Conservation (phyloP, 2,329 filamentous ascomycete species). For the Biscogniauxia marginata region DNA sequence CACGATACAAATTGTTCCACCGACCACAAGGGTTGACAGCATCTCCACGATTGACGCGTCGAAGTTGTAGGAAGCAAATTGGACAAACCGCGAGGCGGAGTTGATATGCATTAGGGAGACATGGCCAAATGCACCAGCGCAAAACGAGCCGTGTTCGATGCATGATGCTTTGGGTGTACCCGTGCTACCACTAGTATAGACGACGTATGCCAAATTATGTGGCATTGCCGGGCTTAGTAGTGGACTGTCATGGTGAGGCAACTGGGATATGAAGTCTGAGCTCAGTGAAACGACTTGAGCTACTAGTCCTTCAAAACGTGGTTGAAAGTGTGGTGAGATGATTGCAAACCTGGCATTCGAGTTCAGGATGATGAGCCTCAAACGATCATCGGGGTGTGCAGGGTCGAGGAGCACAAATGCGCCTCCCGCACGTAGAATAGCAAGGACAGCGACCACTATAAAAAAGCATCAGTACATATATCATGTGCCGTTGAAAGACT, state of each 20-base stretch:
- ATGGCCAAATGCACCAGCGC: constrained; percentile 3
- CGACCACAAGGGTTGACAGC: constrained; percentile 35
- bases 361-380: constrained; percentile 12
- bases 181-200: constrained; percentile 51
- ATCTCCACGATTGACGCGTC: constrained; percentile 39
- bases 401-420: constrained; percentile 30
- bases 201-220: constrained; percentile 32
- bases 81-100: constrained; percentile 12
- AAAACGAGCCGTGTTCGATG: constrained; percentile 12
- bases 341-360: constrained; percentile 7
- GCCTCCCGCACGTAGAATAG: constrained; percentile 28
- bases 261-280: not conserved
- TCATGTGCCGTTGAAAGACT: not conserved
- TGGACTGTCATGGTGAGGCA: not conserved
- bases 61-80: constrained; percentile 36
- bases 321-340: not conserved
- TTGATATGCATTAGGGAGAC: constrained; percentile 1
- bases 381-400: constrained; percentile 19
- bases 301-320: not conserved
- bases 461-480: not conserved
- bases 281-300: not conserved
- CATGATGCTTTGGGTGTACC: constrained; percentile 49
- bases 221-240: not conserved
- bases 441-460: constrained; percentile 21
- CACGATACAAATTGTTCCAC: constrained; percentile 39